A percentile compares a stretch with the other conserved stretches of the same genome.
phyloP scores from a whole-genome alignment of 2,329 filamentous ascomycete genomes.

The Magnaporthiopsis incrustans region DNA sequence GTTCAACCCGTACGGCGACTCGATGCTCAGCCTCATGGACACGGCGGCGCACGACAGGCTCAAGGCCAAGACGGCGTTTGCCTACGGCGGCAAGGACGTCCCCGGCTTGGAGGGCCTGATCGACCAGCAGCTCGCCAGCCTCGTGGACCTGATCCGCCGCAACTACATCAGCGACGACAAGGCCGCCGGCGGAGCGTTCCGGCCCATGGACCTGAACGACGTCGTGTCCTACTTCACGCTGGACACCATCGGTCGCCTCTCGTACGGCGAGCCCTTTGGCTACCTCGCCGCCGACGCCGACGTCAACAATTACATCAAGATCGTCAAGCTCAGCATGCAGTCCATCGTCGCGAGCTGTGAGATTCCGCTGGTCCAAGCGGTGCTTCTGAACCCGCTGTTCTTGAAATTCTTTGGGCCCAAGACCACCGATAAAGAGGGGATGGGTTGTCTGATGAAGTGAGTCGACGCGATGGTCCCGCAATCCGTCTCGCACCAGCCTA shows the following conservation, averaged over 20 bases:
- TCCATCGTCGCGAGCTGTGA: conserved; percentile 30
- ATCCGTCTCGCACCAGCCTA: background rate
- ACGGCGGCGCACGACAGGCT: conserved; percentile 20
- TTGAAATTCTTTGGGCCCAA: conserved; percentile 27
- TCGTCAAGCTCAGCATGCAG: conserved; percentile 28
- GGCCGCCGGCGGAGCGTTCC: background rate
- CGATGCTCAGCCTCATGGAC: conserved; percentile 35
- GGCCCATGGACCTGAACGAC: conserved; percentile 33
- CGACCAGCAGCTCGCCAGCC: conserved; percentile 14
- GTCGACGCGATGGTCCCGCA: background rate
- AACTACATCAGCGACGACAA: conserved; percentile 13
- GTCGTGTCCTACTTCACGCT: conserved; percentile 40
- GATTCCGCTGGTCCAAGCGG: conserved; percentile 24
- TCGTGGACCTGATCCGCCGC: conserved; percentile 13
- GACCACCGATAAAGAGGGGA: conserved; percentile 17
- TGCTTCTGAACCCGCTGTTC: conserved; percentile 17
- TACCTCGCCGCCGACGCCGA: conserved; percentile 34
- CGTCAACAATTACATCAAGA: conserved; percentile 31
- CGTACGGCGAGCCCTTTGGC: conserved; percentile 37
- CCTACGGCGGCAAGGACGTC: conserved; percentile 22
- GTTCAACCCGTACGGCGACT: conserved; percentile 39
- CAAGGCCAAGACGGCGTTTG: conserved; percentile 18
- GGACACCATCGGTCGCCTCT: conserved; percentile 41
- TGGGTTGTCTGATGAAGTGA: conserved; percentile 17
- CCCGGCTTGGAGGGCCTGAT: conserved; percentile 18